Conservation (phyloP, 371 early-diverging fungal genomes). For the Zychaea mexicana region DNA sequence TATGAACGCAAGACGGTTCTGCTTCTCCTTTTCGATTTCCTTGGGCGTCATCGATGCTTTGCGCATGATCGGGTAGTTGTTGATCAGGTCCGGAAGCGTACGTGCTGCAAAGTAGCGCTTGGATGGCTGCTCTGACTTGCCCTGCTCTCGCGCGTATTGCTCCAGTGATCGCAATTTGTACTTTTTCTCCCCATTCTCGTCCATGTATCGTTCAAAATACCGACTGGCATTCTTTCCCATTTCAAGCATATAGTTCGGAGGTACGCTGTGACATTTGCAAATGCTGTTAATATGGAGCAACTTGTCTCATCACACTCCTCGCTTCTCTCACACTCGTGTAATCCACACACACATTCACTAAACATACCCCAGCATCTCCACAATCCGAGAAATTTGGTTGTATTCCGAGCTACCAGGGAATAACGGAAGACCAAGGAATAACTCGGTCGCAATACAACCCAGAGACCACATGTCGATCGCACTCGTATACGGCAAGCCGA, state of each 20-base stretch:
- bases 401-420: slow-evolving; percentile 97
- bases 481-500: slow-evolving; percentile 93
- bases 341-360: neutral
- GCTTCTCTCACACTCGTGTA: neutral
- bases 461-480: slow-evolving; percentile 99
- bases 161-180: slow-evolving; percentile 84
- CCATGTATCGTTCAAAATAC: slow-evolving; percentile 71
- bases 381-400: slow-evolving; percentile 90
- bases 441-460: slow-evolving; percentile 98
- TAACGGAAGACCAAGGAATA: slow-evolving; percentile 91
- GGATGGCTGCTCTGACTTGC: slow-evolving; percentile 81
- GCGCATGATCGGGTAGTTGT: slow-evolving; percentile 77
- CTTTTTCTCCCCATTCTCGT: slow-evolving; percentile 48
- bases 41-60: slow-evolving; percentile 62
- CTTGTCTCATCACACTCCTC: too few species aligned
- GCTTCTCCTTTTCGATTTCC: slow-evolving; percentile 84
- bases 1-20: slow-evolving; percentile 70
- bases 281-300: neutral
- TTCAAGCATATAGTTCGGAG: slow-evolving; percentile 91
- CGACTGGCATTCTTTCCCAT: slow-evolving; percentile 84
- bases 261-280: slow-evolving; percentile 43
- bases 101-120: slow-evolving; percentile 89
- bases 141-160: slow-evolving; percentile 79
- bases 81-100: slow-evolving; percentile 85
- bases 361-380: slow-evolving; percentile 83